phyloP scores from a whole-genome alignment of 805 yeast genomes.

The Metschnikowia chrysomelidarum region DNA sequence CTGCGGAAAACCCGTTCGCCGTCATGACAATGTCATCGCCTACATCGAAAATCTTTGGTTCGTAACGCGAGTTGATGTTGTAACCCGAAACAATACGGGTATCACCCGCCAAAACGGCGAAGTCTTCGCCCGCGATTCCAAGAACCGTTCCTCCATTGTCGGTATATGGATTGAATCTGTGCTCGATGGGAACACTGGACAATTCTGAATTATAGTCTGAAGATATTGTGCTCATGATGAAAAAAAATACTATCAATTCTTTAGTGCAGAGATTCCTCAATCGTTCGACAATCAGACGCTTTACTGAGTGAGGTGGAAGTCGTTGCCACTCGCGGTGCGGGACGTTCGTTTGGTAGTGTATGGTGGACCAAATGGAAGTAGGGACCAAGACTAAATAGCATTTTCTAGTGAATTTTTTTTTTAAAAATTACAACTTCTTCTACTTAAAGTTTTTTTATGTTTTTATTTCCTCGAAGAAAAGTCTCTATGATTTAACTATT shows the following conservation, averaged over 20 bases:
- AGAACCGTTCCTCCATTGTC: constrained; percentile 97
- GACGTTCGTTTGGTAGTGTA: constrained; percentile 5
- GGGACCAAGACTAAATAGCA: too few relatives aligned
- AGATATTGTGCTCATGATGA: constrained; percentile 19
- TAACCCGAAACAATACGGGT: constrained; percentile 96
- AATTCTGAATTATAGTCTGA: constrained; percentile 18
- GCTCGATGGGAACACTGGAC: constrained; percentile 69
- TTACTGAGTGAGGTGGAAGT: too few relatives aligned
- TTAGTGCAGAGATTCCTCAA: not conserved
- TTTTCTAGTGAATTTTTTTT: too few relatives aligned
- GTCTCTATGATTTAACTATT: constrained; percentile 6
- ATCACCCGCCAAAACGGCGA: constrained; percentile 96
- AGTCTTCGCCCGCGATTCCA: constrained; percentile 97
- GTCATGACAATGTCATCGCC: constrained; percentile 87
- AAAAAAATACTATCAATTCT: not conserved
- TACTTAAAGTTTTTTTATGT: too few relatives aligned
- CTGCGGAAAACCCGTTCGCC: constrained; percentile 97
- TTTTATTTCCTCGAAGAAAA: too few relatives aligned
- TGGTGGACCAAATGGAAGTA: too few relatives aligned
- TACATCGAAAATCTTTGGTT: constrained; percentile 82
- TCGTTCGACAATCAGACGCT: too few relatives aligned
- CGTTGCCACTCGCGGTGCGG: constrained; percentile 8
- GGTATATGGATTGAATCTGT: constrained; percentile 87
- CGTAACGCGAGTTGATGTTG: constrained; percentile 88
- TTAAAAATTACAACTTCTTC: too few relatives aligned